Conservation (phyloP, 1,284 basidiomycete genomes). For the Ganoderma multipileum region DNA sequence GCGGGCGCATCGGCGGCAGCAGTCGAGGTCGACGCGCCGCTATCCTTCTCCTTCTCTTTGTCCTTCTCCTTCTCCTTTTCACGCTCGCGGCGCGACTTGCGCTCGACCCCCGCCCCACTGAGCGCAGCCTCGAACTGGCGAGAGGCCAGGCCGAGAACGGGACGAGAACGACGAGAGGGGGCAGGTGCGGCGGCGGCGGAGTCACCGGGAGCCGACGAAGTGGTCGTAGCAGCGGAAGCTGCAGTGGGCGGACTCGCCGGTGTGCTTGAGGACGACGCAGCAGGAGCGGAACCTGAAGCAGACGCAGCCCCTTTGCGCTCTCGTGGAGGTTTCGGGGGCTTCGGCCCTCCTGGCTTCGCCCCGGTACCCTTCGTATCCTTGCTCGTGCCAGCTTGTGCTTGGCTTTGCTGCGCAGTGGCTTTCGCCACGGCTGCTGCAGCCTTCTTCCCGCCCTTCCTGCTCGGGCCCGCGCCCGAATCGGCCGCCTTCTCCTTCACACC, state of each 20-base stretch:
- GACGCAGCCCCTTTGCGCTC: slow-evolving; percentile 25
- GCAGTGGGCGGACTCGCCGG: slow-evolving; percentile 8
- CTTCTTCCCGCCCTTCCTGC: slow-evolving; percentile 53
- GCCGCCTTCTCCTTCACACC: slow-evolving; percentile 32
- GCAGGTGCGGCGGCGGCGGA: slow-evolving; percentile 18
- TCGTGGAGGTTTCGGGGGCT: slow-evolving; percentile 25
- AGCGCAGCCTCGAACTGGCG: slow-evolving; percentile 72
- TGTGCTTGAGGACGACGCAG: slow-evolving; percentile 16
- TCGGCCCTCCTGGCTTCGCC: slow-evolving; percentile 14
- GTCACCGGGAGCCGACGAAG: slow-evolving; percentile 16
- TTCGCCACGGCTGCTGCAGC: slow-evolving; percentile 43
- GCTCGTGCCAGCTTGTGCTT: slow-evolving; percentile 17
- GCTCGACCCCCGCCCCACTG: slow-evolving; percentile 56
- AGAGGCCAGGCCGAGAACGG: slow-evolving; percentile 63
- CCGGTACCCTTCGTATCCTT: slow-evolving; percentile 33
- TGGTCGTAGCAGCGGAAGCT: slow-evolving; percentile 15
- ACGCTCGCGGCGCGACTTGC: slow-evolving; percentile 39
- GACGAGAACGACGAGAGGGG: slow-evolving; percentile 52
- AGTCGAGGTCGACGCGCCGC: slow-evolving; percentile 14
- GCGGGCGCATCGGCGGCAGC: slow-evolving; percentile 1
- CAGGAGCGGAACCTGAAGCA: slow-evolving; percentile 26
- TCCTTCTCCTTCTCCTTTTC: slow-evolving; percentile 33
- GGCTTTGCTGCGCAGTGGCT: slow-evolving; percentile 24
- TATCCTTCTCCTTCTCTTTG: no score
- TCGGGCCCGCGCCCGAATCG: slow-evolving; percentile 13